Base-by-base conservation (phyloP, 192 early-diverging fungal species). In the Dissophora ornata region DNA sequence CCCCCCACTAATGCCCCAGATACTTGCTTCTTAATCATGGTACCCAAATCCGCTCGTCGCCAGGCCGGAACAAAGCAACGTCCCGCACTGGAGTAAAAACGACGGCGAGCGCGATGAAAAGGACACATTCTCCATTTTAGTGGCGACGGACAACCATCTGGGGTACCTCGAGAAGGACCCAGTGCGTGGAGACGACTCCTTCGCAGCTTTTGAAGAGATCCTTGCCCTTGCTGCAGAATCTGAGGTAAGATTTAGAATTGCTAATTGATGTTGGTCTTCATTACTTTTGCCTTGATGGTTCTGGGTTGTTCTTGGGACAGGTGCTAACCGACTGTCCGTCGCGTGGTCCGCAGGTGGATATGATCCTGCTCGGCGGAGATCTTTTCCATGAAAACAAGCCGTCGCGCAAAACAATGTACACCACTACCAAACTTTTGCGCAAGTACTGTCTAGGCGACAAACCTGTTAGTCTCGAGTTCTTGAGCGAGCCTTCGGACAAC, bases 301-400 rank as follows among this genome's bases (percentile, higher is more conserved):
- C n/a, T n/a, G n/a, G n/a, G n/a, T n/a, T n/a, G n/a, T n/a, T n/a
- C n/a, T n/a, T n/a, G n/a, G n/a, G n/a, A n/a, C n/a, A n/a, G n/a
- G n/a, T n/a, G n/a, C n/a, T n/a, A n/a, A n/a, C n/a, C n/a, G n/a
- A n/a, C n/a, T n/a, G n/a, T n/a, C n/a, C n/a, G n/a, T n/a, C n/a
- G n/a, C n/a, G n/a, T n/a, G n/a, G n/a, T n/a, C n/a, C n/a, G n/a
- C n/a, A 89, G 67, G 97, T 94, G 6, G 97, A 98, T 82, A 92
- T 97, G 83, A 84, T 98, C 7, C 82, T 98, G 21, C 83, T 98
- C 5, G 95, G 95, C 24, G 97, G 97, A 21, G 97, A 98, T 80
- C 86, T 98, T 21, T 98, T 97, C 81, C 96, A 98, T 80, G 95
- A 97, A 58, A 97, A 96, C 83, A 89, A 89, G 62, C 97, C 97